phyloP scores from a whole-genome alignment of 768 basidiomycete genomes.

The Rhodotorula paludigena region DNA sequence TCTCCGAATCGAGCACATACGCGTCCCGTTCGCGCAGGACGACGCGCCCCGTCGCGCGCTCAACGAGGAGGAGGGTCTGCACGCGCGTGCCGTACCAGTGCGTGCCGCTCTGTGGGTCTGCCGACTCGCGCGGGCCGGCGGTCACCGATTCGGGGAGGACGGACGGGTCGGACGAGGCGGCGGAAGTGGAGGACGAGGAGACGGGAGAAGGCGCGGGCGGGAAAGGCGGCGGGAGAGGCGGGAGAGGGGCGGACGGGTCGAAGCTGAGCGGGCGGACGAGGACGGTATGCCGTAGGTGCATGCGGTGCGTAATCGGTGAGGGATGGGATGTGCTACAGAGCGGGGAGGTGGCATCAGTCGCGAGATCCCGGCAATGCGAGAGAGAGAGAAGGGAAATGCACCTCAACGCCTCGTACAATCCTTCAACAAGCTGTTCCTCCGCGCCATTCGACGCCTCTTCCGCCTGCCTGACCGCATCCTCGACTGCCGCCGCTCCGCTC shows the following conservation, averaged over 20 bases:
- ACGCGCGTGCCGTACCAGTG: slow-evolving; percentile 41
- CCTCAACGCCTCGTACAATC: slow-evolving; percentile 41
- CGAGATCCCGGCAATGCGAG: not conserved
- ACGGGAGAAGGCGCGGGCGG: not conserved
- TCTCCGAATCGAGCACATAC: slow-evolving; percentile 17
- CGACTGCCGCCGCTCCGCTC: slow-evolving; percentile 42
- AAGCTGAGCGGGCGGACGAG: slow-evolving; percentile 36
- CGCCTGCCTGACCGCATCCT: slow-evolving; percentile 5
- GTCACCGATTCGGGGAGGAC: not conserved
- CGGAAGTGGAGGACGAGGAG: not conserved
- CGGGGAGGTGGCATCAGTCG: no score
- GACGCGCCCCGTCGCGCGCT: slow-evolving; percentile 18
- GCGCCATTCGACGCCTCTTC: slow-evolving; percentile 14
- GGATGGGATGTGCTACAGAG: slow-evolving; percentile 10
- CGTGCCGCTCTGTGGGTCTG: slow-evolving; percentile 1
- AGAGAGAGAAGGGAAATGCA: slow-evolving; percentile 27
- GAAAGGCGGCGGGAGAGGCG: slow-evolving; percentile 17
- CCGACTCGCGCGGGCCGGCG: no score
- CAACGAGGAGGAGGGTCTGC: slow-evolving; percentile 38
- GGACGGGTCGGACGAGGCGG: not conserved
- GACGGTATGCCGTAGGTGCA: slow-evolving; percentile 31
- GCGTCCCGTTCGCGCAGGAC: slow-evolving; percentile 34
- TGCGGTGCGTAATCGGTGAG: slow-evolving; percentile 13
- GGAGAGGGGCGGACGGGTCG: slow-evolving; percentile 17
- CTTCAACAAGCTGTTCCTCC: slow-evolving; percentile 40